Percentiles rank a stretch among this genome's conserved stretches.
phyloP scores from a whole-genome alignment of 805 yeast genomes.

The Suhomyces emberorum region DNA sequence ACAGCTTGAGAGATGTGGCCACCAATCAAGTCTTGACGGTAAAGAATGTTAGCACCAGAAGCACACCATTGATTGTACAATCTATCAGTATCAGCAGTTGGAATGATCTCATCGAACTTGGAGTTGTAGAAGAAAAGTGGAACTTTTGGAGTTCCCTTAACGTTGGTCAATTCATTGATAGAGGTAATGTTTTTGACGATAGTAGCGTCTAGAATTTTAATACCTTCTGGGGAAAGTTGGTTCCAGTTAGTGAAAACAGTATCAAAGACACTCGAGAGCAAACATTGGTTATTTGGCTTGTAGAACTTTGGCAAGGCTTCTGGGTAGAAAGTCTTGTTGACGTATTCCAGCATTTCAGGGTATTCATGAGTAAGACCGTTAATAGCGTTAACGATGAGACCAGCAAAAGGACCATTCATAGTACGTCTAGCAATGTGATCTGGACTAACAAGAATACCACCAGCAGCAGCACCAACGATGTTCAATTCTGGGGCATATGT shows the following conservation, averaged over 20 bases:
- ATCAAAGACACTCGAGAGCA: not conserved
- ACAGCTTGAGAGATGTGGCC: constrained; percentile 24
- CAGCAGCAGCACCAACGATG: constrained; percentile 30
- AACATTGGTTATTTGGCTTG: constrained; percentile 1
- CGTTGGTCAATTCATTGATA: not conserved
- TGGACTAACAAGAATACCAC: constrained; percentile 34
- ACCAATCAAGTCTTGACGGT: constrained; percentile 12
- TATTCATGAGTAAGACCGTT: constrained; percentile 31
- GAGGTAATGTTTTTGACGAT: constrained; percentile 2
- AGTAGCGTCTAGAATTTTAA: not conserved
- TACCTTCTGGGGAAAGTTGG: constrained; percentile 1
- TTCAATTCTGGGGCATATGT: constrained; percentile 21
- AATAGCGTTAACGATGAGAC: constrained; percentile 26
- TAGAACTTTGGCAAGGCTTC: not conserved
- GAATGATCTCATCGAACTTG: constrained; percentile 10
- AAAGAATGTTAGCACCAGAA: not conserved
- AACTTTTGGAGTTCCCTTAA: constrained; percentile 6
- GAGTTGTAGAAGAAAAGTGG: constrained; percentile 12
- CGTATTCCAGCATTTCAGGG: constrained; percentile 17
- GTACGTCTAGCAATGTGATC: constrained; percentile 21
- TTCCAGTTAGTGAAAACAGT: not conserved
- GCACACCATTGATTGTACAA: constrained; percentile 26
- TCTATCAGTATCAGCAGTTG: constrained; percentile 7
- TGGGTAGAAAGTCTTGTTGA: constrained; percentile 5
- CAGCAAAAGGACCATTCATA: constrained; percentile 26